Evolutionary conservation across 2,329 filamentous ascomycete genomes (phyloP).

Genomic region (Cephalotrichum gorgonifer): DNA sequence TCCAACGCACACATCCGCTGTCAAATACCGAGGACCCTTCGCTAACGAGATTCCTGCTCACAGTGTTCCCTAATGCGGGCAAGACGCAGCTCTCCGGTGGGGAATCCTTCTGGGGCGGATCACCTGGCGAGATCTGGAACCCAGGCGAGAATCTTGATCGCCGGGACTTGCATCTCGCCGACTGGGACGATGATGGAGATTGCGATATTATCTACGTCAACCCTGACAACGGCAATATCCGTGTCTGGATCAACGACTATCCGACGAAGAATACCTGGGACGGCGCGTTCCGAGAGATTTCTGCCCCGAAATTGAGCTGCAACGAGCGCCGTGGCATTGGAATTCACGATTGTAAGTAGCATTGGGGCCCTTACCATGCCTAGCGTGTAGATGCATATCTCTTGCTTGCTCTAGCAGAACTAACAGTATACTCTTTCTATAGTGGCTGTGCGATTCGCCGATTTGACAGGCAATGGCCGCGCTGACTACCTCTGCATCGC

Average conservation of each 20-base stretch:
- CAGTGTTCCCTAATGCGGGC: not conserved
- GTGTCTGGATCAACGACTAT: conserved; percentile 9
- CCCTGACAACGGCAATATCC: conserved; percentile 6
- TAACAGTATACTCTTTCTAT: no score
- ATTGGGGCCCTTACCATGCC: not conserved
- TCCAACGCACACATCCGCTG: conserved; percentile 4
- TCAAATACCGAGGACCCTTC: not conserved
- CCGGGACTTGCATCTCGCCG: conserved; percentile 20
- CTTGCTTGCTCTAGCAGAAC: no score
- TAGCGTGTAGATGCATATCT: not conserved
- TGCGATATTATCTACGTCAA: conserved; percentile 15
- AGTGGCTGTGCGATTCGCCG: conserved; percentile 18
- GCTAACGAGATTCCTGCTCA: not conserved
- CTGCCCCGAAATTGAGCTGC: conserved; percentile 9
- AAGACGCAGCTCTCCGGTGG: not conserved
- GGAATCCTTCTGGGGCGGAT: not conserved
- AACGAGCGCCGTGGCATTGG: conserved; percentile 14
- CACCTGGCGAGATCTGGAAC: not conserved
- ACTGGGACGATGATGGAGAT: conserved; percentile 25
- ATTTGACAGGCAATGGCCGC: conserved; percentile 17
- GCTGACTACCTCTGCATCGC: conserved; percentile 23
- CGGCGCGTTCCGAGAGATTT: conserved; percentile 2
- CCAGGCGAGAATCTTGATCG: conserved; percentile 9
- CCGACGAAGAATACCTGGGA: not conserved
- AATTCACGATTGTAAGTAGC: conserved; percentile 11